Evolutionary conservation across 805 yeast genomes (phyloP).

Genomic region (Cyberlindnera saturnus): DNA sequence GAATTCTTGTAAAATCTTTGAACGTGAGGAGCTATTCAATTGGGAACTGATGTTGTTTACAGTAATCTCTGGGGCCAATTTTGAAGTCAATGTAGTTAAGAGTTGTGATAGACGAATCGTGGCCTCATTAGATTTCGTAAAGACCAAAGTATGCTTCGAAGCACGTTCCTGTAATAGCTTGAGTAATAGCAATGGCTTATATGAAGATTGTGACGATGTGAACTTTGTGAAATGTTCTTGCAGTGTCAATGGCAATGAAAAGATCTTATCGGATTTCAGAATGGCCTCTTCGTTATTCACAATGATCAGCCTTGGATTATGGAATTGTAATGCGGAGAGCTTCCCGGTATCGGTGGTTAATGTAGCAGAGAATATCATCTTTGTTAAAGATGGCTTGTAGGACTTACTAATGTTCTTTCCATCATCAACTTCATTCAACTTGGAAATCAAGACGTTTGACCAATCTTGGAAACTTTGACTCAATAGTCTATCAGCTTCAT

Average conservation of each 20-base stretch:
- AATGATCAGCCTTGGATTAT: conserved; percentile 66
- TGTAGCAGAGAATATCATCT: conserved; percentile 88
- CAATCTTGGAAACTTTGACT: conserved; percentile 93
- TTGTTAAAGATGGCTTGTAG: conserved; percentile 35
- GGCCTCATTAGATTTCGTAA: conserved; percentile 78
- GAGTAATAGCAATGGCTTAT: conserved; percentile 72
- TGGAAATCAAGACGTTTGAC: conserved; percentile 49
- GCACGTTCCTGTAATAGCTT: conserved; percentile 37
- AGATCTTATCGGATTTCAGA: conserved; percentile 44
- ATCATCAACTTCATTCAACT: conserved; percentile 19
- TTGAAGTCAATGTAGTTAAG: conserved; percentile 35
- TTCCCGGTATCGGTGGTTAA: conserved; percentile 90
- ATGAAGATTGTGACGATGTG: conserved; percentile 33
- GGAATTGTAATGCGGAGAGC: conserved; percentile 62
- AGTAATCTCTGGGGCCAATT: conserved; percentile 12
- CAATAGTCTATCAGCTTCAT: conserved; percentile 77
- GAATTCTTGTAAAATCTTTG: conserved; percentile 55
- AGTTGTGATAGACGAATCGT: conserved; percentile 74
- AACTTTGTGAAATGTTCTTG: conserved; percentile 34
- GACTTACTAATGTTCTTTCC: conserved; percentile 27
- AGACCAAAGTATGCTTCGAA: conserved; percentile 44
- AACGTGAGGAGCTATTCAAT: conserved; percentile 46
- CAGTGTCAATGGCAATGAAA: conserved; percentile 52
- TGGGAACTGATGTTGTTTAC: conserved; percentile 54
- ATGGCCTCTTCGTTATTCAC: conserved; percentile 48